Percentiles rank a stretch among this genome's conserved stretches.
Evolutionary conservation across 2,329 filamentous ascomycete genomes (phyloP).

Genomic region (Penicillium janthinellum): DNA sequence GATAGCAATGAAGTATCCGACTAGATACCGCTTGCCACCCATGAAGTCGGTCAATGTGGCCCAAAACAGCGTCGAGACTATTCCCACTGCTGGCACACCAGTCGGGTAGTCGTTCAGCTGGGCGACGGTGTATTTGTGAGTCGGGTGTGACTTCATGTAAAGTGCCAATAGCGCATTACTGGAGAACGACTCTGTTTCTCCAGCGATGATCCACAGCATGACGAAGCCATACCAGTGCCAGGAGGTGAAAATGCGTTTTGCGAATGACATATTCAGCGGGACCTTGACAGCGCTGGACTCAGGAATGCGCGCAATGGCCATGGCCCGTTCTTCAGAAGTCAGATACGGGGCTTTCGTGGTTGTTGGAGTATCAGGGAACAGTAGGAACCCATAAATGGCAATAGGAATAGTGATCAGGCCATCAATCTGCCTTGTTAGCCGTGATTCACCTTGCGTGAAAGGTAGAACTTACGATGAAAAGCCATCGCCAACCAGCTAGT

Average conservation of each 20-base stretch:
- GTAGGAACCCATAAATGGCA: slow-evolving; percentile 46
- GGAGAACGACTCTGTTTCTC: slow-evolving; percentile 71
- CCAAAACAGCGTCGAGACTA: slow-evolving; percentile 65
- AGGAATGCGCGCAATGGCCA: slow-evolving; percentile 37
- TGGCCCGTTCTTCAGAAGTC: slow-evolving; percentile 31
- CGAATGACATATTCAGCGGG: slow-evolving; percentile 26
- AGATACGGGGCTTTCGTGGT: slow-evolving; percentile 41
- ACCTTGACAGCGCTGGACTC: slow-evolving; percentile 25
- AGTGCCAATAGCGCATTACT: slow-evolving; percentile 61
- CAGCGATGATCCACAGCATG: slow-evolving; percentile 60
- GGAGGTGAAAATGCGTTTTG: slow-evolving; percentile 35
- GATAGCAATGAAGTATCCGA: slow-evolving; percentile 67
- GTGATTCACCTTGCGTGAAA: not conserved
- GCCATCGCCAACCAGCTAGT: slow-evolving; percentile 39
- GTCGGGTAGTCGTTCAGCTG: slow-evolving; percentile 59
- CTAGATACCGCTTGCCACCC: slow-evolving; percentile 64
- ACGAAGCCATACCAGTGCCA: slow-evolving; percentile 45
- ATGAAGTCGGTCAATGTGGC: slow-evolving; percentile 64
- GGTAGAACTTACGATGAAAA: slow-evolving; percentile 34
- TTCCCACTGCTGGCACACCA: slow-evolving; percentile 56
- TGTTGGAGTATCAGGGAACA: slow-evolving; percentile 43
- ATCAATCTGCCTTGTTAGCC: slow-evolving; percentile 26
- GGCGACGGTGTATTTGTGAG: slow-evolving; percentile 49
- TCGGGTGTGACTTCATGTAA: slow-evolving; percentile 53
- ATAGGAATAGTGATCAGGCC: slow-evolving; percentile 48